A percentile compares a stretch with the other conserved stretches of the same genome.
These are phyloP conservation scores for Henningerozyma blattae DNA, from an alignment of 805 yeast genomes.

Conservation along the genomic window DNA sequence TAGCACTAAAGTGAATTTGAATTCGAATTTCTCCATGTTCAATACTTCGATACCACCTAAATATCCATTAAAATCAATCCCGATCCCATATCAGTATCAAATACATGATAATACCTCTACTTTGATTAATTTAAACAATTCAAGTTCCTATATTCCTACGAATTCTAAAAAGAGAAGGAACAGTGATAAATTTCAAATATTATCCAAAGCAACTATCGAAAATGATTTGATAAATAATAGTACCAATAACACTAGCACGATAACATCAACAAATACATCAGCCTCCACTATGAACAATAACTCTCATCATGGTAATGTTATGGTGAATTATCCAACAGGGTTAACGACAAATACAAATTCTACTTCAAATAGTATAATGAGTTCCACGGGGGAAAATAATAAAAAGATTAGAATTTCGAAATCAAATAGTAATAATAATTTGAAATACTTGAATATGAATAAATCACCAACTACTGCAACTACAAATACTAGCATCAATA, in stretches of 20 bases:
- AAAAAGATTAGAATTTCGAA: background rate
- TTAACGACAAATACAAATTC: background rate
- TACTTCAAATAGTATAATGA: background rate
- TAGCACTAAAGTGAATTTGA: no score
- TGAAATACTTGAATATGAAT: no score
- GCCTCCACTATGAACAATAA: no score
- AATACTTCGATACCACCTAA: background rate
- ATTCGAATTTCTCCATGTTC: no score
- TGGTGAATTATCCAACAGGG: no score
- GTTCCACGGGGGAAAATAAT: background rate
- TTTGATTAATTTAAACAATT: background rate
- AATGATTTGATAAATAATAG: no score
- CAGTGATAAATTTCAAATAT: background rate
- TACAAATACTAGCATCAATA: background rate
- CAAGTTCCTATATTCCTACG: background rate
- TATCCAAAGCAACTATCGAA: no score
- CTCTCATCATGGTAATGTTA: no score
- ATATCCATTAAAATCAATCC: background rate
- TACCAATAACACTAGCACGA: no score
- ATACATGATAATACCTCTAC: background rate
- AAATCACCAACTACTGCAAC: no score
- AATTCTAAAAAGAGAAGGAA: background rate
- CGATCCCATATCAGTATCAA: background rate
- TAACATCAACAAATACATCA: no score
- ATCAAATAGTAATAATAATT: background rate